Base-by-base conservation (phyloP, 768 basidiomycete species). In the Pulveroboletus sp. region DNA sequence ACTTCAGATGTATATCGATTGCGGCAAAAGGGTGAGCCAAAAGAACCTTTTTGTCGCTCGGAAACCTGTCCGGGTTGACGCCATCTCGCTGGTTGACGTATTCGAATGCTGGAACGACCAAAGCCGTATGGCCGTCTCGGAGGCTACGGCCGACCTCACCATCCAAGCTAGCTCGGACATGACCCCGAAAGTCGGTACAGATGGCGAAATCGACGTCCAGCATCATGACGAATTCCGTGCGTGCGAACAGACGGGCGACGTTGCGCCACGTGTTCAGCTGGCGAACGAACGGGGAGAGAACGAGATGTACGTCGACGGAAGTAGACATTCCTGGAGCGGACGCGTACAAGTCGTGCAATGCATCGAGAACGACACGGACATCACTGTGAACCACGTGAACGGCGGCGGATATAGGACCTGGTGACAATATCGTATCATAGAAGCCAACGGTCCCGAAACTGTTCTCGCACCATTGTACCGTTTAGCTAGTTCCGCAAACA, bases 201-300 rank as follows among this genome's bases (percentile, higher is more conserved):
- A 88, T 68, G 27, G 79, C 84, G 65, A 94, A 93, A 65, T 93
- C 91, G 53, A 93, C 85, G 63, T 94, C 93, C 44, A 93, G 81
- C 84, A 93, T 87, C 83, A 93, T 87, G 49, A 93, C 79, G 57
- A 81, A 89, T 55, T 86, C 80, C 8, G 92, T 92, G 13, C 89
- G 79, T 5, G 90, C 85, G 59, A 91, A 89, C 43, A 90, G 72
- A 35, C 92, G 81, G 4, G 91, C 92, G 36, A 83, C 79, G 64
- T 93, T 93, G 29, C 92, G 78, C 88, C 90, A 93, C 20, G 87
- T 82, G 67, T 94, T 94, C 74, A 94, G 85, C 63, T 92, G 88
- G 6, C 90, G 80, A 52, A 85, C 84, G 55, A 86, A 87, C 4
- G 80, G 76, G 58, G 91, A 89, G 55, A 93, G 73, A 26, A 93